These are phyloP conservation scores for Moniliella sp. DNA, from an alignment of 1,284 basidiomycete genomes.

Conservation along the genomic window DNA sequence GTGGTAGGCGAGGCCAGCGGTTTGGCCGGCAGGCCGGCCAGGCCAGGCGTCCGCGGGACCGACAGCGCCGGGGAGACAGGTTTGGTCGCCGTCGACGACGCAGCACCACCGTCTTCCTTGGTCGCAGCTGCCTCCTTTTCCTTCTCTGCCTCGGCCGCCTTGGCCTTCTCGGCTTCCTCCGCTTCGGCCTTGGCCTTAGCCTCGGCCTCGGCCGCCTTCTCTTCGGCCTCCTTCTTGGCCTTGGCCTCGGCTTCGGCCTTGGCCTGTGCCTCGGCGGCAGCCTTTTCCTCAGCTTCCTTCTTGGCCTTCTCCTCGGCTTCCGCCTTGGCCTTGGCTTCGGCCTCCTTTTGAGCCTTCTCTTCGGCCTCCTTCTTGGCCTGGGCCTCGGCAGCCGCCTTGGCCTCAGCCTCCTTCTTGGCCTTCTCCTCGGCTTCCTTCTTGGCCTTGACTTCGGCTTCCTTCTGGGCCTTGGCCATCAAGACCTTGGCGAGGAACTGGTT, in stretches of 20 bases:
- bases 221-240: constrained; percentile 6
- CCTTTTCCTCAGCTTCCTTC: constrained; percentile 4
- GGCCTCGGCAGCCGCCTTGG: constrained; percentile 6
- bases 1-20: constrained; percentile 12
- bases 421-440: constrained; percentile 5
- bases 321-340: constrained; percentile 4
- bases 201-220: constrained; percentile 5
- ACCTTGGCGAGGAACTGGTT: constrained; percentile 2
- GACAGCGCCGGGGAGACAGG: constrained; percentile 13
- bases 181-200: constrained; percentile 1
- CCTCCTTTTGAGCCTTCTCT: constrained; percentile 1
- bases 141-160: constrained; percentile 3
- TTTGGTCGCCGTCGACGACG: constrained; percentile 22
- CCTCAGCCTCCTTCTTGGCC: constrained; percentile 5
- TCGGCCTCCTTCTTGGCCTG: constrained; percentile 4
- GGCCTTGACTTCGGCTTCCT: constrained; percentile 1
- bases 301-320: constrained; percentile 5
- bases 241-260: constrained; percentile 4
- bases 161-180: constrained; percentile 5
- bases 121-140: constrained; percentile 3
- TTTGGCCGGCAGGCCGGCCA: constrained; percentile 25
- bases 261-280: constrained; percentile 1
- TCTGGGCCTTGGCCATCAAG: background rate
- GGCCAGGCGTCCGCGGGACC: constrained; percentile 23
- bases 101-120: constrained; percentile 5